These are phyloP conservation scores for Thalassia testudinum DNA, from an alignment of 116 monocot species.

Conservation along the genomic window DNA sequence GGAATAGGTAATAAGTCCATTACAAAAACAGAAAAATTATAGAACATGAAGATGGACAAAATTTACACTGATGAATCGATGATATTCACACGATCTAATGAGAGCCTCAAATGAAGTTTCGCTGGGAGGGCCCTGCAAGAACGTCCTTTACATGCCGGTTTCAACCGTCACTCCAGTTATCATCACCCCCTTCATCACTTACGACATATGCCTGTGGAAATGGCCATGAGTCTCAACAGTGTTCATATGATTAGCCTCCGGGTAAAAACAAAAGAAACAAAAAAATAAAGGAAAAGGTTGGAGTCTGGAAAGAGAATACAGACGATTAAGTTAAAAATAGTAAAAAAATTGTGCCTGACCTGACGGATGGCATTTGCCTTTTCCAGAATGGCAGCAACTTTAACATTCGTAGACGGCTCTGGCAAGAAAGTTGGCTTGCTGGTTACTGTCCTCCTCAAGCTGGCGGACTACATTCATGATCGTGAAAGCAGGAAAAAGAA, in stretches of 20 bases:
- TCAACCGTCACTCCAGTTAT: conserved; percentile 68
- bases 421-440: conserved; percentile 20
- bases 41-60: background rate
- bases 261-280: too few relatives aligned
- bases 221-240: too few relatives aligned
- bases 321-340: background rate
- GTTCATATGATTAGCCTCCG: too few relatives aligned
- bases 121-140: background rate
- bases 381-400: conserved; percentile 77
- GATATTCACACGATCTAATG: conserved; percentile 17
- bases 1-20: background rate
- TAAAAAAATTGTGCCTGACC: conserved; percentile 19
- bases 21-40: background rate
- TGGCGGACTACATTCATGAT: conserved; percentile 50
- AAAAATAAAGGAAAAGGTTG: too few relatives aligned
- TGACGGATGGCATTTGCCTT: conserved; percentile 92
- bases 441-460: conserved; percentile 41
- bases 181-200: conserved; percentile 49
- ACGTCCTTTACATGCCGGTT: background rate
- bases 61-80: conserved; percentile 24
- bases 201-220: conserved; percentile 40
- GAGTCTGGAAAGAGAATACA: background rate
- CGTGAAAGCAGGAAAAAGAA: background rate
- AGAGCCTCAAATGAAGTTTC: background rate
- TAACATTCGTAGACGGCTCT: conserved; percentile 33